Evolutionary conservation across 768 basidiomycete genomes (phyloP), one percentile per base, ranked within the genome.

Genomic region (Xanthoconium purpureum): DNA sequence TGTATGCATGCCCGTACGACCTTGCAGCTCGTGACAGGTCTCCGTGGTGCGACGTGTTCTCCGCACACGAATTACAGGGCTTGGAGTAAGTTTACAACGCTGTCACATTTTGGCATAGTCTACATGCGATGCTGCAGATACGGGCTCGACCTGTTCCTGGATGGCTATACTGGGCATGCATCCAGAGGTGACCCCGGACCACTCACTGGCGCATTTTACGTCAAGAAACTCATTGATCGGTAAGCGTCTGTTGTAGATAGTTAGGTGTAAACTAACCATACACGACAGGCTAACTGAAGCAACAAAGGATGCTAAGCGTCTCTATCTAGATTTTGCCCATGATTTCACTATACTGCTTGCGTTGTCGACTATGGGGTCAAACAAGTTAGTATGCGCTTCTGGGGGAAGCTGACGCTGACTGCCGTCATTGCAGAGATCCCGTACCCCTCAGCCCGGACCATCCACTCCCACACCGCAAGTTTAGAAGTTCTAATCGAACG

Each of bases 321-420:
- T 76, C 28, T 73, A 73, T 64, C 69, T 78, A 13, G 77, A 78
- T 54, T 77, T 78, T 54, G 76, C 71, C 3, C 77, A 78, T 49
- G 75, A 78, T 48, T 64, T 64, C 10, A 73, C 63, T 20, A 73
- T 78, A 46, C 70, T 77, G 54, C 8, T 73, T 18, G 67, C 70
- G 14, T 58, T 78, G 54, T 71, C 76, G 15, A 71, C 74, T 12
- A 61, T 76, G 54, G 70, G 66, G 2, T 63, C 77, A 29, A 74
- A 70, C 56, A 70, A 71, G 75, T 75, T 14, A 13, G 69, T 62
- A 10, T 18, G 33, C 40, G 2, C 13, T 30, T 12, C 3, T 1
- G 7, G 9, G 1, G 4, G 24, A 13, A 24, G 40, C 6, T 12
- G 6, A 6, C 32, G 14, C 18, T 50, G 17, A 52, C 20, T 13